phyloP scores from a whole-genome alignment of 768 basidiomycete genomes.

The Ramaria rubella region DNA sequence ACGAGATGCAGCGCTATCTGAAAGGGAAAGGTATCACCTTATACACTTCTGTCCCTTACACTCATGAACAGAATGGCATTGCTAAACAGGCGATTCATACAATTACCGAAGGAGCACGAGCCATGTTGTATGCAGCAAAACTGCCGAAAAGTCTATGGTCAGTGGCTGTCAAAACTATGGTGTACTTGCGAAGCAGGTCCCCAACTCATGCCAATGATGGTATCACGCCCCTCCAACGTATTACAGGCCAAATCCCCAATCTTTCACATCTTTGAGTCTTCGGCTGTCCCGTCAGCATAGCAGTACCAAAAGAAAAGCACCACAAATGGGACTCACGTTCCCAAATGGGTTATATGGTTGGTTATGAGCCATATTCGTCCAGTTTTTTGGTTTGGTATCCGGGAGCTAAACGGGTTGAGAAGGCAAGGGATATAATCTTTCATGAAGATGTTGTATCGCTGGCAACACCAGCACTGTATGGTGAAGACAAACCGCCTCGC shows the following conservation, averaged over 20 bases:
- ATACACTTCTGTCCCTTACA: not conserved
- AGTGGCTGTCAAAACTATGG: not conserved
- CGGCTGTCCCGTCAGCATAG: constrained; percentile 11
- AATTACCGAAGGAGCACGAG: not conserved
- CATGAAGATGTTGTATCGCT: not conserved
- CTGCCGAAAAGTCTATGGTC: constrained; percentile 9
- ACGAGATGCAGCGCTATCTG: not conserved
- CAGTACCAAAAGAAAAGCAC: not conserved
- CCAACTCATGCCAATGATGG: constrained; percentile 15
- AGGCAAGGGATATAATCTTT: not conserved
- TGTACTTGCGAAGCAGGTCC: constrained; percentile 10
- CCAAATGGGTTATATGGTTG: not conserved
- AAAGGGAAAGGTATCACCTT: constrained; percentile 1
- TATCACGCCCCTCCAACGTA: constrained; percentile 17
- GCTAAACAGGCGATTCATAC: not conserved
- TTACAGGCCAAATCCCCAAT: constrained; percentile 14
- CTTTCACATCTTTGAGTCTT: constrained; percentile 14
- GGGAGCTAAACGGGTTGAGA: not conserved
- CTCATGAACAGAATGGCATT: not conserved
- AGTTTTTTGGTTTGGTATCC: not conserved
- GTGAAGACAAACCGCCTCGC: not conserved
- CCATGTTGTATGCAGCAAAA: not conserved
- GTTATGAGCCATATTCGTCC: not conserved
- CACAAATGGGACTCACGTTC: not conserved
- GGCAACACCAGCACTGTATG: not conserved